Percentiles rank a stretch among this genome's conserved stretches.
Conservation (phyloP, 2,329 filamentous ascomycete species). For the Berkeleyomyces basicola region DNA sequence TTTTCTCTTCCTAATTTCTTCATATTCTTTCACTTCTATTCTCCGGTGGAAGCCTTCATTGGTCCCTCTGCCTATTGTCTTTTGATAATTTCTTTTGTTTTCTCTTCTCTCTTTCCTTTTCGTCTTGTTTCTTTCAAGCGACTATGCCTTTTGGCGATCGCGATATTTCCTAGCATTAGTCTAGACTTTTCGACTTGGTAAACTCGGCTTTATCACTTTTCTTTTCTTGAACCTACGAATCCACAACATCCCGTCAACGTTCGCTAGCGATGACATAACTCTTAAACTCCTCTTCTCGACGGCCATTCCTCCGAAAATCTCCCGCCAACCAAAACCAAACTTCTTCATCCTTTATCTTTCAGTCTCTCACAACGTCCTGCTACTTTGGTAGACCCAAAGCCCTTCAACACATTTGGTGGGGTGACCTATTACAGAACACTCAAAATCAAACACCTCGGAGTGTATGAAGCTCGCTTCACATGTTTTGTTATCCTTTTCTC, state of each 20-base stretch:
- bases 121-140: neutral
- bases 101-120: neutral
- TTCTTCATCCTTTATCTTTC: neutral
- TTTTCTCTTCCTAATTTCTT: neutral
- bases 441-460: too few relatives aligned
- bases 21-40: neutral
- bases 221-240: neutral
- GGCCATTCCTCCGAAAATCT: neutral
- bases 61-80: constrained; percentile 13
- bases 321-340: too few relatives aligned
- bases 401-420: too few relatives aligned
- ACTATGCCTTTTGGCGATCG: neutral
- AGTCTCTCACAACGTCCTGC: too few relatives aligned
- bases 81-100: constrained; percentile 12
- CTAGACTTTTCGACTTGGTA: constrained; percentile 5
- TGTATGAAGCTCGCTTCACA: too few relatives aligned
- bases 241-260: neutral
- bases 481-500: neutral
- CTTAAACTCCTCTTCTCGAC: neutral
- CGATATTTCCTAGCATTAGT: constrained; percentile 10
- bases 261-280: neutral
- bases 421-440: too few relatives aligned
- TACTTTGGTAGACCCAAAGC: too few relatives aligned
- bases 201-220: neutral
- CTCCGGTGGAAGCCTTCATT: constrained; percentile 10